Conservation (phyloP, 2,329 filamentous ascomycete genomes). For the Scortechinia acanthostroma region DNA sequence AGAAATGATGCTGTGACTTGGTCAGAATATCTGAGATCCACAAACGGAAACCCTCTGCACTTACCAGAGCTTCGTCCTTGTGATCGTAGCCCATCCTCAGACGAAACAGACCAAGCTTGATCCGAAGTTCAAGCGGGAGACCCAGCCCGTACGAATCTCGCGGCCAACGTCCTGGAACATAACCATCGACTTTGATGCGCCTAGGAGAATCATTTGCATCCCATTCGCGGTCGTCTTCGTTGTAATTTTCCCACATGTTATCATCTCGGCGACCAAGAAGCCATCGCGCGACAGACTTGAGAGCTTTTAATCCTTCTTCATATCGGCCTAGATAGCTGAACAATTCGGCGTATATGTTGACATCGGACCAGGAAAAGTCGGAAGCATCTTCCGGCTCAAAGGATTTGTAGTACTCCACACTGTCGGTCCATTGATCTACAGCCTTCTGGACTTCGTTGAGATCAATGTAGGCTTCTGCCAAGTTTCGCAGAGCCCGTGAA, state of each 20-base stretch:
- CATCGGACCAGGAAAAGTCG: constrained; percentile 67
- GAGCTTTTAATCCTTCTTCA: constrained; percentile 56
- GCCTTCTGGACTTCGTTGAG: constrained; percentile 31
- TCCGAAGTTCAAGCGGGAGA: constrained; percentile 74
- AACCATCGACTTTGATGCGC: constrained; percentile 54
- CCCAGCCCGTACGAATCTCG: constrained; percentile 60
- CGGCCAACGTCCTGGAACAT: constrained; percentile 42
- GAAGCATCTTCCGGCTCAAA: constrained; percentile 8
- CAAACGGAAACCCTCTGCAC: constrained; percentile 12
- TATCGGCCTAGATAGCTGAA: constrained; percentile 60
- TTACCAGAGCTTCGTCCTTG: constrained; percentile 67
- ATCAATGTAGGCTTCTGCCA: constrained; percentile 47
- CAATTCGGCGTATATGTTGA: constrained; percentile 79
- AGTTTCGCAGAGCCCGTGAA: constrained; percentile 18
- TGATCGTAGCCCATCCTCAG: constrained; percentile 54
- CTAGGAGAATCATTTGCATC: constrained; percentile 64
- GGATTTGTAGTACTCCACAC: constrained; percentile 22
- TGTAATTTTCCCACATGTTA: constrained; percentile 66
- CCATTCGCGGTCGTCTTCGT: constrained; percentile 81
- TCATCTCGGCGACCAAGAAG: constrained; percentile 71
- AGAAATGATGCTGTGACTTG: constrained; percentile 48
- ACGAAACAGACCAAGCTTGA: constrained; percentile 79
- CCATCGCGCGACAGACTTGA: constrained; percentile 75
- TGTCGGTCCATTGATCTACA: constrained; percentile 36
- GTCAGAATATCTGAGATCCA: constrained; percentile 6